A percentile compares a stretch with the other conserved stretches of the same genome.
Evolutionary conservation across 2,329 filamentous ascomycete genomes (phyloP).

Genomic region (Curvularia sp.): DNA sequence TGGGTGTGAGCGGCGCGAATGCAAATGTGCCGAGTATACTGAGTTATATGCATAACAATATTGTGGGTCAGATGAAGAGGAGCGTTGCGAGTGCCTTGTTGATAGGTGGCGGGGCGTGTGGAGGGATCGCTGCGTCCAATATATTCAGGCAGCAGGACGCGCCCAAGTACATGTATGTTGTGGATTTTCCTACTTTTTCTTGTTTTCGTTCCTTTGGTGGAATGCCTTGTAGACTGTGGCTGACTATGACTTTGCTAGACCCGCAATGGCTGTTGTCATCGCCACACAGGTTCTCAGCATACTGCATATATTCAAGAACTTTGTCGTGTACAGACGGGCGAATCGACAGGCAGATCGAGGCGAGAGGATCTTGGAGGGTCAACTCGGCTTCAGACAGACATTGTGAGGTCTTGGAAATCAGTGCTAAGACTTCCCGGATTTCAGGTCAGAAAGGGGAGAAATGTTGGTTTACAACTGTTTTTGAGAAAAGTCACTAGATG

Average conservation of each 20-base stretch:
- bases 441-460: neutral
- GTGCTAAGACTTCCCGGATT: neutral
- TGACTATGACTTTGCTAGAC: neutral
- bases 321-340: neutral
- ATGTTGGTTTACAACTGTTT: no score
- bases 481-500: slow-evolving; percentile 4
- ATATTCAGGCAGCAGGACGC: neutral
- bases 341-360: neutral
- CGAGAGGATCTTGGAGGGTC: neutral
- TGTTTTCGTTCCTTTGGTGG: neutral
- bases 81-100: neutral
- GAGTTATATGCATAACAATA: neutral
- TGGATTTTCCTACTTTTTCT: neutral
- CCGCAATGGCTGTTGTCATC: neutral
- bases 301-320: neutral
- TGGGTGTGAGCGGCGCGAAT: neutral
- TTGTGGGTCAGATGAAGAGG: neutral
- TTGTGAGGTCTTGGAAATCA: neutral
- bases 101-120: neutral
- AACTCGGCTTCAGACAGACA: neutral
- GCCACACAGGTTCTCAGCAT: neutral
- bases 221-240: neutral
- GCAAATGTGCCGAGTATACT: neutral
- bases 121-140: neutral
- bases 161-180: neutral